Evolutionary conservation across 2,329 filamentous ascomycete genomes (phyloP).

Genomic region (Grosmannia clavigera): DNA sequence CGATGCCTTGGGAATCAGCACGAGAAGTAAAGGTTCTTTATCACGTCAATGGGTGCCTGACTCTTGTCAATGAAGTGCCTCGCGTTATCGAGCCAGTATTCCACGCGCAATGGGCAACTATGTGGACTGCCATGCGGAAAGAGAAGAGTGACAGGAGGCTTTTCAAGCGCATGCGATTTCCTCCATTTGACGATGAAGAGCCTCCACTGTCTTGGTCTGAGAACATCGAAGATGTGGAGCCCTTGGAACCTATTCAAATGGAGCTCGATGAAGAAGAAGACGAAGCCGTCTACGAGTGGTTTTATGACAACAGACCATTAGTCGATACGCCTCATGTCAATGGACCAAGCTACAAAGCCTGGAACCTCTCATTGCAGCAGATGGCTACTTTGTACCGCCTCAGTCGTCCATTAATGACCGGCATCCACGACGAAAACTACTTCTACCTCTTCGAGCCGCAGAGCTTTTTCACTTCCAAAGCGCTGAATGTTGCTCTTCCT

Average conservation of each 20-base stretch:
- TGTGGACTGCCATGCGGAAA: conserved; percentile 98
- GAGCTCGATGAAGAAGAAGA: conserved; percentile 93
- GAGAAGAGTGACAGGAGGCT: conserved; percentile 93
- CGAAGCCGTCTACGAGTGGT: conserved; percentile 84
- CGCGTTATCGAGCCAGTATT: conserved; percentile 96
- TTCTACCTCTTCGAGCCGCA: conserved; percentile 95
- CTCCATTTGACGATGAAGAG: conserved; percentile 96
- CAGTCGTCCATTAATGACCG: conserved; percentile 80
- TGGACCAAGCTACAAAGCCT: conserved; percentile 89
- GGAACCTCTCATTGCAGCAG: conserved; percentile 86
- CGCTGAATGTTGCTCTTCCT: conserved; percentile 93
- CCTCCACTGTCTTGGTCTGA: conserved; percentile 96
- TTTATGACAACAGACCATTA: conserved; percentile 88
- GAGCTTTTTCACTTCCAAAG: conserved; percentile 91
- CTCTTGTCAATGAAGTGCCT: conserved; percentile 90
- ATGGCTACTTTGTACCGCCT: conserved; percentile 93
- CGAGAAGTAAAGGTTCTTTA: conserved; percentile 96
- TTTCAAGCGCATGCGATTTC: conserved; percentile 98
- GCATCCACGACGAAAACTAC: conserved; percentile 92
- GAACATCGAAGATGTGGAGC: conserved; percentile 97
- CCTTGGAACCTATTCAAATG: conserved; percentile 95
- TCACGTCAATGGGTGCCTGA: conserved; percentile 95
- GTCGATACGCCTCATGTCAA: conserved; percentile 90
- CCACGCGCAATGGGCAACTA: conserved; percentile 97
- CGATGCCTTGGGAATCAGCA: conserved; percentile 97